A percentile compares a stretch with the other conserved stretches of the same genome.
phyloP scores from a whole-genome alignment of 768 basidiomycete species.

The Auricularia auricula-judae region DNA sequence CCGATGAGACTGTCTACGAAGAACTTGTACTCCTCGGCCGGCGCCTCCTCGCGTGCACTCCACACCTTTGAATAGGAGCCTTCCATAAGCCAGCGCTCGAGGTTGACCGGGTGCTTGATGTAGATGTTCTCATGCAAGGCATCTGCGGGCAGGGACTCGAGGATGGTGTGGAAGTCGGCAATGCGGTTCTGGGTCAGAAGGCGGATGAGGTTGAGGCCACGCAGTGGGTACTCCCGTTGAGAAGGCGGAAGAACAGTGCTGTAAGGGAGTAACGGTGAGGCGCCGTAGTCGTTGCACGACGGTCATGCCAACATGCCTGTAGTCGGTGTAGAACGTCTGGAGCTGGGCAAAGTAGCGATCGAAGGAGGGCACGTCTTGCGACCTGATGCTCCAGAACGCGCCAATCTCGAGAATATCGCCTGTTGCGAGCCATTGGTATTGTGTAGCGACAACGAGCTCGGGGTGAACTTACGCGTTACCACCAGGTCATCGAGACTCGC shows the following conservation, averaged over 20 bases:
- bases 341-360: conserved; percentile 92
- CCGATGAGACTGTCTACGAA: conserved; percentile 90
- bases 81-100: conserved; percentile 98
- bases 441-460: not conserved
- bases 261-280: conserved; percentile 4
- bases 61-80: conserved; percentile 97
- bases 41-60: conserved; percentile 86
- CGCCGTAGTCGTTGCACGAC: not conserved
- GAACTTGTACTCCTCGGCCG: conserved; percentile 89
- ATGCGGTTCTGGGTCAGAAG: conserved; percentile 93
- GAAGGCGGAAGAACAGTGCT: conserved; percentile 73
- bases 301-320: conserved; percentile 33
- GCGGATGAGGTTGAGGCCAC: conserved; percentile 88
- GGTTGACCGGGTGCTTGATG: conserved; percentile 77
- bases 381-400: conserved; percentile 85
- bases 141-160: conserved; percentile 73
- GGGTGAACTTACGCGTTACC: conserved; percentile 54
- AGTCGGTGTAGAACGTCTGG: conserved; percentile 82
- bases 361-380: conserved; percentile 82
- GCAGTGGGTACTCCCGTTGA: conserved; percentile 75
- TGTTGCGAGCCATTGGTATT: conserved; percentile 19
- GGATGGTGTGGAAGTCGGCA: conserved; percentile 92
- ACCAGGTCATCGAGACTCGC: conserved; percentile 53
- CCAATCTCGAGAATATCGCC: conserved; percentile 95
- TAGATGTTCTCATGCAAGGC: conserved; percentile 39